Evolutionary conservation across 2,329 filamentous ascomycete genomes (phyloP).

Genomic region (Cryphonectria carpinicola): DNA sequence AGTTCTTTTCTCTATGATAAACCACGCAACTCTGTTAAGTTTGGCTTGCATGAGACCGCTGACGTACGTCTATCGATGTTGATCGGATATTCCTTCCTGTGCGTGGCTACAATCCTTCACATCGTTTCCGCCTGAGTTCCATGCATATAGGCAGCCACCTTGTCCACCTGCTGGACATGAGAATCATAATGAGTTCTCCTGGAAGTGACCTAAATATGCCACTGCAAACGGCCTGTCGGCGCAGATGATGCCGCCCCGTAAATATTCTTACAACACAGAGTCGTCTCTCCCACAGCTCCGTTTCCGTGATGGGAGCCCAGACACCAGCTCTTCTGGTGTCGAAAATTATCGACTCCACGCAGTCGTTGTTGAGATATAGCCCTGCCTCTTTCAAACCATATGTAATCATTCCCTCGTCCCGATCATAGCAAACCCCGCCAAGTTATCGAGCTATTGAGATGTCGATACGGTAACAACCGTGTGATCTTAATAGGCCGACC

Average conservation of each 20-base stretch:
- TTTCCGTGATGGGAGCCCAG: background rate
- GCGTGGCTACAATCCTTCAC: background rate
- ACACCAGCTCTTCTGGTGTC: background rate
- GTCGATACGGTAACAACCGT: background rate
- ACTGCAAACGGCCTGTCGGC: background rate
- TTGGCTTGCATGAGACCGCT: background rate
- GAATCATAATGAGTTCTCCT: conserved; percentile 1
- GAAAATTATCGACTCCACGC: background rate
- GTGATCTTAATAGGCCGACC: background rate
- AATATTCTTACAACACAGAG: background rate
- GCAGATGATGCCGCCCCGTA: background rate
- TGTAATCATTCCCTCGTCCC: conserved; percentile 1
- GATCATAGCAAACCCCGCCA: background rate
- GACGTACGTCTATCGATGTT: background rate
- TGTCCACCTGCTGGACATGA: background rate
- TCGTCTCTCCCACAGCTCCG: background rate
- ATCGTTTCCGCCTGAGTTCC: background rate
- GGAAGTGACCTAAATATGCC: background rate
- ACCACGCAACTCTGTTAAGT: background rate
- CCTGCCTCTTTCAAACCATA: background rate
- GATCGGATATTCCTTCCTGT: background rate
- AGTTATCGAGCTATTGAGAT: background rate
- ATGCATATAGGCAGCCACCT: background rate
- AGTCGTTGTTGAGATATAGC: background rate
- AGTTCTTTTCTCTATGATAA: background rate